Base-by-base conservation (phyloP, 2,329 filamentous ascomycete species). In the Cercospora janseana region DNA sequence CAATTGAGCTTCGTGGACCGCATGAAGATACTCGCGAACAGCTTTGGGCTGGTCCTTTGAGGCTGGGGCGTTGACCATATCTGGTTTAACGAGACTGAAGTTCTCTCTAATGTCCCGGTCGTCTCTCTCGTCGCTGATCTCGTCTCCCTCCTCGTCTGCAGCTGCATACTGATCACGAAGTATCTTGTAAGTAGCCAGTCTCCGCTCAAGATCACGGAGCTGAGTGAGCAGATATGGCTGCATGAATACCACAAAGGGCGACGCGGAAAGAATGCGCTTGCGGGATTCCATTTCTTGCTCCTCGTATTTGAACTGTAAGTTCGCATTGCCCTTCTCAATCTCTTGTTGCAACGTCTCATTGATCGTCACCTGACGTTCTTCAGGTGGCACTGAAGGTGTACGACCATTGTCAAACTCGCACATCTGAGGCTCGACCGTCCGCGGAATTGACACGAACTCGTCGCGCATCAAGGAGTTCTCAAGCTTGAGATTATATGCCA, bases 401-500 rank as follows among this genome's bases (percentile, higher is more conserved):
- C 46, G 38, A 16, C 46, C 47, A 31, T 59, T 34, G 13, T 60
- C 59, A 24, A 58, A 52, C 6, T 58, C 44, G 40, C 50, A 50
- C 37, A 61, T 53, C 44, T 73, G 76, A 26, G 80, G 76, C 35
- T 16, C 46, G 27, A 56, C 58, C 6, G 54, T 58, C 21, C 79
- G 79, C 1, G 90, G 90, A 16, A 94, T 85, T 55, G 91, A 81
- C 12, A 95, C 86, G 60, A 89, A 95, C 62, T 95, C 91, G 67
- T 98, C 93, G 45, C 88, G 81, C 79, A 98, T 88, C 37, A 98
- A 75, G 60, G 88, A 95, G 1, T 93, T 95, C 70, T 98, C 93
- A 10, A 98, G 78, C 66, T 95, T 95, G 46, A 98, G 77, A 62
- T 96, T 98, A 71, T 98, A 98, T 9, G 97, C 91, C 15, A 98